These are phyloP conservation scores for Zanthoxylum bungeanum DNA, from an alignment of 345 rosid genomes.

Conservation along the genomic window DNA sequence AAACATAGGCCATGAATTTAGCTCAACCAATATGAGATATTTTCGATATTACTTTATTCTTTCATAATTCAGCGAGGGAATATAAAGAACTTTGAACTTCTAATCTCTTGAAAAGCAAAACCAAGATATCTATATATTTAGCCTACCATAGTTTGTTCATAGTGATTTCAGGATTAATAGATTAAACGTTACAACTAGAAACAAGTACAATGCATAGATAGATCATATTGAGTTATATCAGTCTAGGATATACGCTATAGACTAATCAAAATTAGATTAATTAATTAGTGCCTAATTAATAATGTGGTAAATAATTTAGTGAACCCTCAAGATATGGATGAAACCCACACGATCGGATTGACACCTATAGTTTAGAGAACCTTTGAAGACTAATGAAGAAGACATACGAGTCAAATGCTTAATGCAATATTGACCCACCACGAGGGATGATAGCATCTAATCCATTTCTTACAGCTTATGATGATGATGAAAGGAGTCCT, in stretches of 20 bases:
- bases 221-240: not conserved
- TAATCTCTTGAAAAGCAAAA: not conserved
- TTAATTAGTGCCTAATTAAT: not conserved
- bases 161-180: not conserved
- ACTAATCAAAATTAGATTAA: not conserved
- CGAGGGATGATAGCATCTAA: not conserved
- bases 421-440: constrained; percentile 5
- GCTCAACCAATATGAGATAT: too few relatives aligned
- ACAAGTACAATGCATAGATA: not conserved
- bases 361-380: not conserved
- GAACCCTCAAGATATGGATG: not conserved
- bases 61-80: not conserved
- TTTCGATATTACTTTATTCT: too few relatives aligned
- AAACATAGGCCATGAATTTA: too few relatives aligned
- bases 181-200: not conserved
- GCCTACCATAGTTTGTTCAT: too few relatives aligned
- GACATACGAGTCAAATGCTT: not conserved
- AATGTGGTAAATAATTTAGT: not conserved
- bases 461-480: not conserved
- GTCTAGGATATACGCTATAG: not conserved
- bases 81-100: not conserved
- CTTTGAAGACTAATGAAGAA: not conserved
- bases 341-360: not conserved
- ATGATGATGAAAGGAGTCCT: not conserved
- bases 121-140: not conserved